These are phyloP conservation scores for Solanum aculeatissimum DNA, from an alignment of 305 asterid genomes.

Conservation along the genomic window DNA sequence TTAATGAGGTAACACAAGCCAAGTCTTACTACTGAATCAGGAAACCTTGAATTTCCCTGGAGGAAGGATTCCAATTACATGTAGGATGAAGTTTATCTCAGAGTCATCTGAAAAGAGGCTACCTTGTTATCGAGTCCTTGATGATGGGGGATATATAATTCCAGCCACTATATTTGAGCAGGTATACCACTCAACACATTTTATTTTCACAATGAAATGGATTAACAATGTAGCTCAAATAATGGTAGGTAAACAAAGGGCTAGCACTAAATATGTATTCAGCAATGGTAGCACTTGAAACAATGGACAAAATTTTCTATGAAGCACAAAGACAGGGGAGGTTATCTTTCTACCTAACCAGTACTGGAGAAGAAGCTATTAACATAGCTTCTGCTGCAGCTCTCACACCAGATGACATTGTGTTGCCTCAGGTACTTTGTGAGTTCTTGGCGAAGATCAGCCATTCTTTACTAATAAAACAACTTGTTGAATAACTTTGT, in stretches of 20 bases:
- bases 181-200: constrained; percentile 15
- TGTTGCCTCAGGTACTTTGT: constrained; percentile 53
- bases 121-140: constrained; percentile 80
- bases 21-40: background rate
- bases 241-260: constrained; percentile 56
- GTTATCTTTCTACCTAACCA: constrained; percentile 70
- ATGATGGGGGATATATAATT: constrained; percentile 47
- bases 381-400: constrained; percentile 93
- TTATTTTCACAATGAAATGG: no score
- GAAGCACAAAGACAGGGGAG: constrained; percentile 96
- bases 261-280: constrained; percentile 55
- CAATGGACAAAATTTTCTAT: constrained; percentile 56
- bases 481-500: no score
- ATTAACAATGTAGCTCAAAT: no score
- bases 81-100: constrained; percentile 49
- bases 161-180: constrained; percentile 27
- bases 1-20: background rate
- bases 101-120: constrained; percentile 44
- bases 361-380: constrained; percentile 79
- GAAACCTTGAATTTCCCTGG: constrained; percentile 69
- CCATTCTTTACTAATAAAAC: no score
- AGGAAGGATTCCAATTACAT: constrained; percentile 52
- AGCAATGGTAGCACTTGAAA: constrained; percentile 67
- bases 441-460: background rate
- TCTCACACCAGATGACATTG: constrained; percentile 44